Conservation (phyloP, 169 alveolate species). For the Cryptosporidium meleagridis region DNA sequence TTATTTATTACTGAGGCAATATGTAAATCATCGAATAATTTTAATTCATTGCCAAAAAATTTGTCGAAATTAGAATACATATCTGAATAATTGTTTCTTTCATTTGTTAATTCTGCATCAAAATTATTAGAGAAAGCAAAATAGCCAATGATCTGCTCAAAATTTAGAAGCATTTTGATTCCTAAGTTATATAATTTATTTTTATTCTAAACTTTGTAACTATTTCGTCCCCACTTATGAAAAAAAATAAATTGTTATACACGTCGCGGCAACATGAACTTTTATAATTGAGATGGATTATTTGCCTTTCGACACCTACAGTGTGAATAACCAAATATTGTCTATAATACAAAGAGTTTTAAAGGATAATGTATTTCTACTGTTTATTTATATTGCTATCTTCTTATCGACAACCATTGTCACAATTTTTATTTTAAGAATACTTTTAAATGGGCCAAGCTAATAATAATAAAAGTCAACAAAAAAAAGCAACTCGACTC, state of each 20-base stretch:
- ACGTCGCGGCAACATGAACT: background rate
- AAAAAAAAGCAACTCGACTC: background rate
- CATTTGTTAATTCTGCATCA: slow-evolving; percentile 3
- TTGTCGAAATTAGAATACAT: background rate
- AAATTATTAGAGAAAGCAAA: slow-evolving; percentile 2
- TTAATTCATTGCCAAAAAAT: slow-evolving; percentile 15
- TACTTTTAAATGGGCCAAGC: background rate
- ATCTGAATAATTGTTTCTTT: background rate
- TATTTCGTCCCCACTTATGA: background rate
- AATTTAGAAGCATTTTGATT: slow-evolving; percentile 8
- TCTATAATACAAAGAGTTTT: slow-evolving; percentile 7
- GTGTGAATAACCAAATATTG: slow-evolving; percentile 26
- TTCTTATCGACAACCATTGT: slow-evolving; percentile 37
- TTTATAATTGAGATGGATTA: slow-evolving; percentile 4
- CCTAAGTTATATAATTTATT: background rate
- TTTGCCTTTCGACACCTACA: background rate
- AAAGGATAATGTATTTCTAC: slow-evolving; percentile 51
- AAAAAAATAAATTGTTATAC: background rate
- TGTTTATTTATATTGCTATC: slow-evolving; percentile 35
- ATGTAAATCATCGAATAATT: slow-evolving; percentile 33
- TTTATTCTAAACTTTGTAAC: background rate
- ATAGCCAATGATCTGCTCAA: slow-evolving; percentile 58
- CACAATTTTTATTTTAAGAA: slow-evolving; percentile 22
- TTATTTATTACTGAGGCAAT: slow-evolving; percentile 11
- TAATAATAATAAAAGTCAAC: background rate